Conservation (phyloP, 1,284 basidiomycete genomes). For the Pterulicium gracile region DNA sequence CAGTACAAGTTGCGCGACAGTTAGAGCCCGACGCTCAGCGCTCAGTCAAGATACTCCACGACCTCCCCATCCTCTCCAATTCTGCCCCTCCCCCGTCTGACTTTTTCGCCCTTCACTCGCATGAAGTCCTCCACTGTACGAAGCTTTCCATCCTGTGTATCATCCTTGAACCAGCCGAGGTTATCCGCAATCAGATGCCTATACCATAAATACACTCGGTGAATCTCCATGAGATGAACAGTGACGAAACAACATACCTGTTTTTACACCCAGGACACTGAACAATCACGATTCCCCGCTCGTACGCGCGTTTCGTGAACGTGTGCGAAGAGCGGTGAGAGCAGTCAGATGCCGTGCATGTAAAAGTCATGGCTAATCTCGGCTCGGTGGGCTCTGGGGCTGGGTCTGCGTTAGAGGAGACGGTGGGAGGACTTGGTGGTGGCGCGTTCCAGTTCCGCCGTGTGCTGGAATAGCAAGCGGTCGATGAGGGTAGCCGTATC, state of each 20-base stretch:
- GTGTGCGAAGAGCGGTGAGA: conserved; percentile 80
- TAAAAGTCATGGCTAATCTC: conserved; percentile 71
- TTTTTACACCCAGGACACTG: conserved; percentile 90
- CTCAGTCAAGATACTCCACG: conserved; percentile 26
- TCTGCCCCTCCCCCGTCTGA: conserved; percentile 41
- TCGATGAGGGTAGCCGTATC: too few species aligned
- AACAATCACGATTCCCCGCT: conserved; percentile 83
- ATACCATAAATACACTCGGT: conserved; percentile 2
- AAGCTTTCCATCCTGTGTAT: conserved; percentile 61
- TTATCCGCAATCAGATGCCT: conserved; percentile 89
- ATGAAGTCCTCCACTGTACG: conserved; percentile 78
- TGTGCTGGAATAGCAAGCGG: too few species aligned
- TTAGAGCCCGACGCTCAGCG: too few species aligned
- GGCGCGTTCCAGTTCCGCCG: too few species aligned
- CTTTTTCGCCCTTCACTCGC: conserved; percentile 63
- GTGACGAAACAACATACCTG: conserved; percentile 37
- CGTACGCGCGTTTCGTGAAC: conserved; percentile 79
- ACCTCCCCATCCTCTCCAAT: conserved; percentile 26
- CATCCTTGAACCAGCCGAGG: conserved; percentile 85
- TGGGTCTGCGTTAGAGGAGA: too few species aligned
- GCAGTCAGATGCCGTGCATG: conserved; percentile 66
- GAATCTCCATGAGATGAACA: neutral
- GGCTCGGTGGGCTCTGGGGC: too few species aligned
- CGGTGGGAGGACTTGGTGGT: too few species aligned
- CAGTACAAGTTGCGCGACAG: too few species aligned